Base-by-base conservation (phyloP, 805 yeast species). In the Candida wancherniae region DNA sequence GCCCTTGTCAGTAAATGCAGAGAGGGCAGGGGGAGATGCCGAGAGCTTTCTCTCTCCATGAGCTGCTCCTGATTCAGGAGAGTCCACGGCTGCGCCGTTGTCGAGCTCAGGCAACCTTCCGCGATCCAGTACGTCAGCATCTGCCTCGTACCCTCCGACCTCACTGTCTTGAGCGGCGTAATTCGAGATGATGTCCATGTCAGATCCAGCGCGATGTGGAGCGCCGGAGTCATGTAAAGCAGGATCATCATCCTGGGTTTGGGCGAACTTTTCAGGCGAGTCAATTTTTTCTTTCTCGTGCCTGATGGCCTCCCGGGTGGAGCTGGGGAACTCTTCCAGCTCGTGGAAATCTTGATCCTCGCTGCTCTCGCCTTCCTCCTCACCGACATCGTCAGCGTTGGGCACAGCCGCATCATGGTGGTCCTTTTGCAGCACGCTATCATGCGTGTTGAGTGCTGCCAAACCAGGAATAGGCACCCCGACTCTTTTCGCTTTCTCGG, bases 101-200 rank as follows among this genome's bases (percentile, higher is more conserved):
- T n/a, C n/a, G n/a, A n/a, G 23, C 10, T 11, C 29, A 5, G 28
- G 17, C 19, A 34, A 24, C 2, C 26, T 34, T 5, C 45, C 44
- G 12, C 47, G 49, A 37, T 59, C 68, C 10, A 67, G 61, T 9
- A 56, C 41, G 30, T 65, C 70, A 28, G 74, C 83, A 48, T 81
- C 87, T 0, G 85, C 85, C 34, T 81, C 85, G 46, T 79, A 79
- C 0, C 86, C 86, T 1, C 84, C 72, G 7, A 61, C 62, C 27
- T 51, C 57, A 4, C 46, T 34, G 2, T 50, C 60, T 9, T 21
- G 37, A 10, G 14, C 19, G 13, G 4, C 25, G 3, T 33, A 32
- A 8, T 28, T 22, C 18, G 28, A 32, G 11, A 33, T 33, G 12
- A 13, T 10, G 29, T 19, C 23, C 9, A 18, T 18, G 7, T 18